Conservation (phyloP, 768 basidiomycete species). For the Polyporus arcularius region DNA sequence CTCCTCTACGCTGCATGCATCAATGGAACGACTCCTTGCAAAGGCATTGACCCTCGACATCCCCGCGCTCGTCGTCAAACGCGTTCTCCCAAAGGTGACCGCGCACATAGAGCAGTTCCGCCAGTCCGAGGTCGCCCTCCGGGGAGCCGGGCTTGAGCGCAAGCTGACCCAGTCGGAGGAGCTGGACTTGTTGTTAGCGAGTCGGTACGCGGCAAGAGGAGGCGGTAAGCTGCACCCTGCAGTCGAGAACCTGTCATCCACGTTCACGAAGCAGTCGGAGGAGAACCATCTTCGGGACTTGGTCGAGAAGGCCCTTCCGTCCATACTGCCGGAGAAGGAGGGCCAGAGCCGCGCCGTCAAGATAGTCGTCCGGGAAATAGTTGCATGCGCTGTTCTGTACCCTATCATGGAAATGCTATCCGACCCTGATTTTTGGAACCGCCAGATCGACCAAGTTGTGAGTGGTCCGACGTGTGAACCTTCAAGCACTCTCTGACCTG, state of each 20-base stretch:
- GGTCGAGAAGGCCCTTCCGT: slow-evolving; percentile 70
- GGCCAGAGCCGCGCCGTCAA: slow-evolving; percentile 66
- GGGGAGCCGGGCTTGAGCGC: slow-evolving; percentile 80
- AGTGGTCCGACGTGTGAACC: slow-evolving; percentile 32
- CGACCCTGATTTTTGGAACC: slow-evolving; percentile 98
- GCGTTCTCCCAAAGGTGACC: slow-evolving; percentile 86
- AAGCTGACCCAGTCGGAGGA: slow-evolving; percentile 88
- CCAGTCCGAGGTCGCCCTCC: slow-evolving; percentile 82
- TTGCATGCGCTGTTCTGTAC: slow-evolving; percentile 78
- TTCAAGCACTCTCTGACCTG: slow-evolving; percentile 10
- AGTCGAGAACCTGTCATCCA: slow-evolving; percentile 84
- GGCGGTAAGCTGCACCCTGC: slow-evolving; percentile 77
- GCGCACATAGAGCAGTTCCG: slow-evolving; percentile 89
- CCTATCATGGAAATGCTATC: slow-evolving; percentile 91
- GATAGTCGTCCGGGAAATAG: slow-evolving; percentile 79
- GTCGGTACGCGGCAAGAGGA: slow-evolving; percentile 71
- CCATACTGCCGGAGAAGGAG: slow-evolving; percentile 77
- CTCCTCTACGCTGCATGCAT: slow-evolving; percentile 69
- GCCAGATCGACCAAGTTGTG: slow-evolving; percentile 88
- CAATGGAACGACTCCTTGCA: slow-evolving; percentile 57
- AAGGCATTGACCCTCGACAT: slow-evolving; percentile 66
- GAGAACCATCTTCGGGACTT: slow-evolving; percentile 79
- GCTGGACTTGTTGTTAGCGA: slow-evolving; percentile 82
- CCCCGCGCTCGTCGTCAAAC: slow-evolving; percentile 75
- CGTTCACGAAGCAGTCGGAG: slow-evolving; percentile 87